Percentiles rank a stretch among this genome's conserved stretches.
phyloP scores from a whole-genome alignment of 2,329 filamentous ascomycete species.

The Bipolaris zeicola region DNA sequence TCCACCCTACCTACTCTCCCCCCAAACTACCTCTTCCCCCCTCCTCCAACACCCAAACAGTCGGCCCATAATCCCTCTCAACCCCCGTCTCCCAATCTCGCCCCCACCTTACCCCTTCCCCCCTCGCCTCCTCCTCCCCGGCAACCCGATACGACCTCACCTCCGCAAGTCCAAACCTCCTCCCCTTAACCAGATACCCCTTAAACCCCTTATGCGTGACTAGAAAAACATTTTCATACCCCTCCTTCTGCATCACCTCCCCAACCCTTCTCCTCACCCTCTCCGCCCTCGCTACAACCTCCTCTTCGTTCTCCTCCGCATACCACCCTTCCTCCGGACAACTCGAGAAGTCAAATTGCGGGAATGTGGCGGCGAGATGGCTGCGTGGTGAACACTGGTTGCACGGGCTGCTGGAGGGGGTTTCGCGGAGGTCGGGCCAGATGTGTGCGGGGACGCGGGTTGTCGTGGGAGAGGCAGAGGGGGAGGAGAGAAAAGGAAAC shows the following conservation, averaged over 20 bases:
- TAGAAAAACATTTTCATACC: constrained; percentile 21
- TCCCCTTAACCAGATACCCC: constrained; percentile 22
- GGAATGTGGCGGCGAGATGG: constrained; percentile 16
- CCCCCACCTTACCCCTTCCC: constrained; percentile 12
- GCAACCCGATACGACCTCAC: constrained; percentile 24
- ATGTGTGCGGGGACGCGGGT: constrained; percentile 18
- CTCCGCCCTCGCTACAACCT: constrained; percentile 20
- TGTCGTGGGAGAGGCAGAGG: neutral
- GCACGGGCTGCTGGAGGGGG: constrained; percentile 17
- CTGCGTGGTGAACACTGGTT: constrained; percentile 23
- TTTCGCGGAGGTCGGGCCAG: constrained; percentile 32
- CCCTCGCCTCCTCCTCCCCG: constrained; percentile 13
- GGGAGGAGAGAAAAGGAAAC: constrained; percentile 16
- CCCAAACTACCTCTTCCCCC: neutral
- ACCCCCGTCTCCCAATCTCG: constrained; percentile 17
- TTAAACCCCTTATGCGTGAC: constrained; percentile 29
- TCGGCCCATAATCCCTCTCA: constrained; percentile 29
- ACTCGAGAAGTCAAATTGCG: constrained; percentile 24
- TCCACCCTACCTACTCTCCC: neutral
- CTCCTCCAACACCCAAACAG: constrained; percentile 18
- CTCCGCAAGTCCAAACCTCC: constrained; percentile 23
- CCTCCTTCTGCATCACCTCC: neutral
- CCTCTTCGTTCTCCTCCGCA: constrained; percentile 10
- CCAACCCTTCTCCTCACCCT: constrained; percentile 20
- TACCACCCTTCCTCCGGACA: constrained; percentile 27